Conservation (phyloP, 768 basidiomycete genomes). For the Tricholoma matsutake region DNA sequence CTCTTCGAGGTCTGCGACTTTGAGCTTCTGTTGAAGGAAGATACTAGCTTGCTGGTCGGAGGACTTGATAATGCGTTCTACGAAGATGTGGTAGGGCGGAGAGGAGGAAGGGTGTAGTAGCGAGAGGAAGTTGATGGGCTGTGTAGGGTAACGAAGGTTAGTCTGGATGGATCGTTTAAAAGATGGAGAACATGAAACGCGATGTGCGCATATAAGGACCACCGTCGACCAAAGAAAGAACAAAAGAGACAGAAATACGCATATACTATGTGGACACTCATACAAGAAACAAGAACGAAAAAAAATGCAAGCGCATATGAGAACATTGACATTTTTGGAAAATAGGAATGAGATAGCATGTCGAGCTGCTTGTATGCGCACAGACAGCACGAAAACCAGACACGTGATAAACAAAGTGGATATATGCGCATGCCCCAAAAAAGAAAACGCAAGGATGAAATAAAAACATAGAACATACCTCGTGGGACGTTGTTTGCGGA, state of each 20-base stretch:
- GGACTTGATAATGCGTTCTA: slow-evolving; percentile 81
- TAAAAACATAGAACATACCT: background rate
- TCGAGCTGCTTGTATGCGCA: background rate
- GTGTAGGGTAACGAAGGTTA: slow-evolving; percentile 12
- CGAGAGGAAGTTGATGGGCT: slow-evolving; percentile 90
- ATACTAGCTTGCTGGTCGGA: slow-evolving; percentile 91
- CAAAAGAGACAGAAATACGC: background rate
- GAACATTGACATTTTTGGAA: background rate
- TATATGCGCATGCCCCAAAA: background rate
- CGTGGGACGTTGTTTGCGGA: slow-evolving; percentile 1
- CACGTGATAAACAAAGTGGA: background rate
- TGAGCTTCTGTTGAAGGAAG: slow-evolving; percentile 87
- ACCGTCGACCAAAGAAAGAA: background rate
- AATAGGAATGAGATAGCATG: background rate
- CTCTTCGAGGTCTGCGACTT: slow-evolving; percentile 68
- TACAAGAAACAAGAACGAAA: background rate
- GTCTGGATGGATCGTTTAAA: slow-evolving; percentile 7
- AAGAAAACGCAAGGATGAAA: background rate
- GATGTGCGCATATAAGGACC: background rate
- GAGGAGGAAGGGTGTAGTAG: slow-evolving; percentile 82
- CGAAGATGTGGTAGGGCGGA: slow-evolving; percentile 80
- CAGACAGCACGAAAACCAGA: background rate
- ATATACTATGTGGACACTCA: too few relatives aligned
- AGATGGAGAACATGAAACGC: slow-evolving; percentile 12
- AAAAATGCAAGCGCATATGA: background rate